These are phyloP conservation scores for Carpinus viminea DNA, from an alignment of 306 rosid species.

Conservation along the genomic window DNA sequence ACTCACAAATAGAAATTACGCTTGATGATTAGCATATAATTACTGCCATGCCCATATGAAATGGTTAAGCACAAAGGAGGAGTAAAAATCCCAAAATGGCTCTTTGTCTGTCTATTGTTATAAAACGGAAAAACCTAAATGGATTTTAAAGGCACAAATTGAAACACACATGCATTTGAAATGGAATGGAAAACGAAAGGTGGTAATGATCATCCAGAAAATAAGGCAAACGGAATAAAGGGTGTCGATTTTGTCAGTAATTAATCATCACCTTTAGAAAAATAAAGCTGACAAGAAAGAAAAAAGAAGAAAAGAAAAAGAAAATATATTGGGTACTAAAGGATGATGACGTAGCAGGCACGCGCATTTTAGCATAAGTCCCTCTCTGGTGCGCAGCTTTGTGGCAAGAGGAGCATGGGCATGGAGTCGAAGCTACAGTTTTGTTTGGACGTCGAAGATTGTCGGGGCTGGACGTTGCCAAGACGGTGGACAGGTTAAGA, in stretches of 20 bases:
- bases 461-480: constrained; percentile 77
- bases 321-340: constrained; percentile 18
- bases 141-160: background rate
- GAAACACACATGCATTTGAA: constrained; percentile 23
- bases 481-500: constrained; percentile 36
- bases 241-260: constrained; percentile 45
- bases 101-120: background rate
- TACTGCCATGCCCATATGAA: background rate
- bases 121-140: too few relatives aligned
- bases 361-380: constrained; percentile 74
- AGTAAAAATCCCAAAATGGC: too few relatives aligned
- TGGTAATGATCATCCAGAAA: constrained; percentile 44
- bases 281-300: constrained; percentile 36
- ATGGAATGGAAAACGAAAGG: constrained; percentile 39
- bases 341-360: constrained; percentile 69
- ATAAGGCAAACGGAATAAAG: constrained; percentile 80
- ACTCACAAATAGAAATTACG: too few relatives aligned
- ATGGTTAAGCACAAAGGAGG: background rate
- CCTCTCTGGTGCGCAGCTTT: constrained; percentile 62
- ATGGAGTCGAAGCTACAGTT: constrained; percentile 19
- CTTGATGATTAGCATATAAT: background rate
- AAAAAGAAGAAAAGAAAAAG: constrained; percentile 25
- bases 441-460: constrained; percentile 63
- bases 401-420: constrained; percentile 30
- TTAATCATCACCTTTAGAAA: constrained; percentile 31